Evolutionary conservation across 768 basidiomycete species (phyloP), one percentile per base, ranked within the genome.

Genomic region (Mycena galopus): DNA sequence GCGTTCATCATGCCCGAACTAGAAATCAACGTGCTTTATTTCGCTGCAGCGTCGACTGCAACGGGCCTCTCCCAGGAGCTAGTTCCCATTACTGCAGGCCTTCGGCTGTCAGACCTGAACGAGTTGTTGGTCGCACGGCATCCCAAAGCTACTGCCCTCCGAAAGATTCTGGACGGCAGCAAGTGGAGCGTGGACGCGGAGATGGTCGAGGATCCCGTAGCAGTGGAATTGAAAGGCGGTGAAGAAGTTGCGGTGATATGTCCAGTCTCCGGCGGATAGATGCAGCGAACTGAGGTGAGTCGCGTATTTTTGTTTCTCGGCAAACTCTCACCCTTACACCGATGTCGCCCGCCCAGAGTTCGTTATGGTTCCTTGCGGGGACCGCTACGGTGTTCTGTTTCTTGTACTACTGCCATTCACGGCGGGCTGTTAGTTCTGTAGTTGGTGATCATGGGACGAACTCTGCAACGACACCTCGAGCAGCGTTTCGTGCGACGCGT

Each of bases 131-230:
- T 87, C 67, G 84, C 87, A 25, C 85, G 87, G 16, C 88, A 94
- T 80, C 87, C 90, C 3, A 81, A 84, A 47, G 74, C 71, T 11
- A 85, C 85, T 7, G 78, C 79, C 56, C 81, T 95, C 35, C 85
- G 79, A 51, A 84, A 86, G 67, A 85, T 94, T 25, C 83, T 96
- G 33, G 79, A 86, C 57, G 82, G 84, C 35, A 91, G 91, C 74
- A 88, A 88, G 78, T 95, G 94, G 94, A 94, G 94, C 76, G 93
- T 95, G 16, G 84, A 95, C 76, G 92, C 87, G 63, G 93, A 94
- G 81, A 95, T 95, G 93, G 87, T 94, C 2, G 89, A 92, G 16
- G 85, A 91, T 71, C 86, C 87, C 3, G 82, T 83, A n/a, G 71
- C 72, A 0, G 81, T 88, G 23, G 68, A 82, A 16, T 79, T 96